Base-by-base conservation (phyloP, 331 rosid species). In the Pyracantha coccinea region DNA sequence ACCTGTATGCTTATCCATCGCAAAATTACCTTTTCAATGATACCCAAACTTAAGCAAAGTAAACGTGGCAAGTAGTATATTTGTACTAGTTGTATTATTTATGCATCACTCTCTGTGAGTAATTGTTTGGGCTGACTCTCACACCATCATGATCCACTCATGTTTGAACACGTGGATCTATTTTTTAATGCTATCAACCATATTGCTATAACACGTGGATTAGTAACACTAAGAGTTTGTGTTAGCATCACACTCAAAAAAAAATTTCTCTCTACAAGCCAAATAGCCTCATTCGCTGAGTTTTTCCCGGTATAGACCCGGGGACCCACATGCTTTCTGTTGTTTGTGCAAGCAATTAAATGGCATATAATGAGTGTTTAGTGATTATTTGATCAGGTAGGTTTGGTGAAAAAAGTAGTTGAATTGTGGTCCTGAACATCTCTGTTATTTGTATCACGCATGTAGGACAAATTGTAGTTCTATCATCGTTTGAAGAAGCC, bases 401-500 rank as follows among this genome's bases (percentile, higher is more conserved):
- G 84, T 76, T 82, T 17, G 81, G 78, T 80, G 58, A 61, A 66
- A 41, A 58, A 80, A 67, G 83, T 80, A 41, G 81, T 82, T 79
- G 86, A 80, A 50, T 77, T 28, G 79, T 85, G 85, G 83, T 74
- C 89, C 79, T 59, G 66, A 44, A 15, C 45, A 47, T 15, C 29
- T 47, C 23, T 44, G 64, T 73, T 45, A 52, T 76, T 83, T 86
- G 70, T 76, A 74, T 80, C 78, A 73, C 75, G 80, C 44, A 31
- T 77, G 52, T 50, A 66, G 85, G 85, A 85, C 89, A 77, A 77
- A 59, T 68, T 7, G 70, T 63, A 75, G 52, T 84, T 74, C 75
- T 69, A 41, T 61, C 72, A 50, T 44, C 72, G 64, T 55, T 65
- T 47, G 45, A 74, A 66, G 74, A 2, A 57, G 62, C 63, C 23